Base-by-base conservation (phyloP, 1,284 basidiomycete species). In the Tylopilus sp. region DNA sequence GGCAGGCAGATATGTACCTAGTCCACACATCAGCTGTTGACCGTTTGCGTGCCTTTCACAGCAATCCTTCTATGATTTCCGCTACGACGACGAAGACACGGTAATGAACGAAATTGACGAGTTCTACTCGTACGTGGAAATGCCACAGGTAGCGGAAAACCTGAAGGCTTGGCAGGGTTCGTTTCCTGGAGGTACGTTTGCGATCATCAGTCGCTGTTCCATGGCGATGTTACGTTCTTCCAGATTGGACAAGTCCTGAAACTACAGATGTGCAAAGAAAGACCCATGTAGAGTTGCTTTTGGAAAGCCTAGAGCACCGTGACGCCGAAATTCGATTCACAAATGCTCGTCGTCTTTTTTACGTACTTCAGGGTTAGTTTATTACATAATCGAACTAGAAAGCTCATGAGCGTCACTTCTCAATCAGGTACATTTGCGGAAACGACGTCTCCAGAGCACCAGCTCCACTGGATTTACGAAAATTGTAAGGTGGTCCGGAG, bases 91-190 rank as follows among this genome's bases (percentile, higher is more conserved):
- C 69, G 92, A 96, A 64, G 94, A 98, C 72, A 92, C 90, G 17
- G 85, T 98, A 41, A 88, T 95, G 79, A 91, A 92, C 63, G 97
- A 98, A 72, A 88, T 99, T 43, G 92, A 98, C 59, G 97, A 99
- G 73, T 98, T 99, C 74, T 99, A 97, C 74, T 94, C 94, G 25
- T 99, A 98, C 74, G 88, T 96, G 53, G 96, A 99, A 75, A 93
- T 94, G 78, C 85, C 89, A 1, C 90, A 94, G 68, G 86, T 95
- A 15, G 84, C 85, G 4, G 92, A 95, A 77, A 94, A 94, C 69
- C 75, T 92, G 57, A 87, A 85, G 63, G 87, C 89, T 41, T 98
- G 94, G 88, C 84, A 89, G 64, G 88, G 88, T 40, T 90, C 86
- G 39, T 94, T 91, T 67, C 72, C 79, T 33, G 84, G 84, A 71